Percentiles rank a stretch among this genome's conserved stretches.
phyloP scores from a whole-genome alignment of 768 basidiomycete species.

The Favolaschia claudopus region DNA sequence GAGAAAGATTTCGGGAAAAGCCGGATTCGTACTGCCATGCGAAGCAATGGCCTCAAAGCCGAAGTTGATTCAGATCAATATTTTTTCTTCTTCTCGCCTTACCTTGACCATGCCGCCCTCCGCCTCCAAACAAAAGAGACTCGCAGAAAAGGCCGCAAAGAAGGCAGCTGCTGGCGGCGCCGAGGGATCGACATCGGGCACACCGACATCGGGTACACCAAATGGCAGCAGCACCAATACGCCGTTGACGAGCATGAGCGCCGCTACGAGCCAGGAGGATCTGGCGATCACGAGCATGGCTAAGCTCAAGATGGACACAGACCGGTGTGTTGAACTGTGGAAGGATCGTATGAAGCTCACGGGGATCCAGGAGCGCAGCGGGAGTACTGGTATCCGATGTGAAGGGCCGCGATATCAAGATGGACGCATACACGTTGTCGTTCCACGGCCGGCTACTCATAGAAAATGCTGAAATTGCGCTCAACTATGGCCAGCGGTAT shows the following conservation, averaged over 20 bases:
- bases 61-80: no score
- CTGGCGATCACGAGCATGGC: slow-evolving; percentile 77
- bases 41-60: no score
- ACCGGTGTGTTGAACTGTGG: slow-evolving; percentile 64
- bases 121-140: slow-evolving; percentile 89
- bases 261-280: slow-evolving; percentile 83
- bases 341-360: slow-evolving; percentile 20
- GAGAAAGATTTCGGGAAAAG: no score
- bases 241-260: slow-evolving; percentile 84
- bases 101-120: slow-evolving; percentile 71
- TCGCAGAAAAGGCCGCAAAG: slow-evolving; percentile 93
- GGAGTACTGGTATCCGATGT: slow-evolving; percentile 94
- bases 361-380: slow-evolving; percentile 72
- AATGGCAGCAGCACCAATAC: slow-evolving; percentile 73
- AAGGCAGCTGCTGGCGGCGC: slow-evolving; percentile 66
- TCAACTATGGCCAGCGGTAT: slow-evolving; percentile 93
- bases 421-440: slow-evolving; percentile 92
- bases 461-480: slow-evolving; percentile 69
- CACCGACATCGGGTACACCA: slow-evolving; percentile 71
- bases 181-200: slow-evolving; percentile 56
- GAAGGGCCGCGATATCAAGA: slow-evolving; percentile 96
- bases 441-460: slow-evolving; percentile 94
- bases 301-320: slow-evolving; percentile 88
- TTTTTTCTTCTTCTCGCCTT: slow-evolving; percentile 12
- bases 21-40: no score